Conservation (phyloP, 2,329 filamentous ascomycete species). For the Penicillium sp. region DNA sequence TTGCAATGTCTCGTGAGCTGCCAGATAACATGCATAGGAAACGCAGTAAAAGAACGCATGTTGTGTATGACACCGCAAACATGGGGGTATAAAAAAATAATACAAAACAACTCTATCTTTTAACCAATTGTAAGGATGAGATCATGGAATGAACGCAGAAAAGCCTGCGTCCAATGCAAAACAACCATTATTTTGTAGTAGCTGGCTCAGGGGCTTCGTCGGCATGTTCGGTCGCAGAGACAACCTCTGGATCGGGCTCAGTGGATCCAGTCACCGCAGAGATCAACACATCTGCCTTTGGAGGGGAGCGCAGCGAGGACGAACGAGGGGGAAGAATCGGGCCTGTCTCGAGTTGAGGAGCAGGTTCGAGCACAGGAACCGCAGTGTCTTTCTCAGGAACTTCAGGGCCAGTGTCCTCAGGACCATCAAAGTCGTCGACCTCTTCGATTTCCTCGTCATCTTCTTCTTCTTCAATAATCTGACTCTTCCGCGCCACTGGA, state of each 20-base stretch:
- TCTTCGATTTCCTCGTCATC: slow-evolving; percentile 45
- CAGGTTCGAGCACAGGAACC: slow-evolving; percentile 29
- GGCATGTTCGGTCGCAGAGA: not conserved
- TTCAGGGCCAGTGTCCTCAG: slow-evolving; percentile 22
- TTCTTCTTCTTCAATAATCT: slow-evolving; percentile 47
- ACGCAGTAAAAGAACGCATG: slow-evolving; percentile 1
- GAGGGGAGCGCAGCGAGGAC: slow-evolving; percentile 34
- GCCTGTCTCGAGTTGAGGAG: slow-evolving; percentile 31
- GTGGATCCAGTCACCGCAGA: slow-evolving; percentile 1
- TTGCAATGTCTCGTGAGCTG: not conserved
- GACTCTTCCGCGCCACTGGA: slow-evolving; percentile 37
- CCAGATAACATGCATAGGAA: slow-evolving; percentile 1
- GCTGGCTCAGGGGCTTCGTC: slow-evolving; percentile 14
- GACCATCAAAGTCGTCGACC: slow-evolving; percentile 40
- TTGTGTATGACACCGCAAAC: slow-evolving; percentile 15
- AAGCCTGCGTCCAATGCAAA: slow-evolving; percentile 7
- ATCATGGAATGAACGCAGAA: slow-evolving; percentile 13
- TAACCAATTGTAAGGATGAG: slow-evolving; percentile 13
- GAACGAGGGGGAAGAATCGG: slow-evolving; percentile 37
- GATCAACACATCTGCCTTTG: slow-evolving; percentile 12
- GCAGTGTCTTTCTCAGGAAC: not conserved
- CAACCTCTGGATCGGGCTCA: slow-evolving; percentile 7
- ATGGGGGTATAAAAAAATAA: slow-evolving; percentile 22
- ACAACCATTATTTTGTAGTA: slow-evolving; percentile 12
- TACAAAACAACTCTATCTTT: slow-evolving; percentile 24